These are phyloP conservation scores for Ilyonectria destructans DNA, from an alignment of 2,329 filamentous ascomycete genomes.

Conservation along the genomic window DNA sequence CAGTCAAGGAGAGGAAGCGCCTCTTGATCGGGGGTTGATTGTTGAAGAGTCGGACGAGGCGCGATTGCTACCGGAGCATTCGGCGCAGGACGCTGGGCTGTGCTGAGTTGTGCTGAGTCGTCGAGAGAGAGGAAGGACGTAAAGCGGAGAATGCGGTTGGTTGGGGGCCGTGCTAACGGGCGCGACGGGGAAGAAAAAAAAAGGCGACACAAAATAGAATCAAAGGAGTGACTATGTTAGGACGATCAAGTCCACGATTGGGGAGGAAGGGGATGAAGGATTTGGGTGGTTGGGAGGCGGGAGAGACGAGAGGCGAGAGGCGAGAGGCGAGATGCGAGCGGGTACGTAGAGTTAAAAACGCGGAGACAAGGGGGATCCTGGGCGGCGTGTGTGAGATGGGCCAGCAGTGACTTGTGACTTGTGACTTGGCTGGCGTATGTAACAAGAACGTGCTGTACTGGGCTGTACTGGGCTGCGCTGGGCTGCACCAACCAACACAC, in stretches of 20 bases:
- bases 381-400: conserved; percentile 23
- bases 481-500: background rate
- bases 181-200: conserved; percentile 33
- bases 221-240: conserved; percentile 45
- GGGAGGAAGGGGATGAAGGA: conserved; percentile 16
- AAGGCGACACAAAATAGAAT: conserved; percentile 31
- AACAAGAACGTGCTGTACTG: background rate
- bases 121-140: conserved; percentile 35
- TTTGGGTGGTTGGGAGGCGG: conserved; percentile 36
- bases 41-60: conserved; percentile 24
- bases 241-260: conserved; percentile 41
- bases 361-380: conserved; percentile 43
- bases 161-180: conserved; percentile 38
- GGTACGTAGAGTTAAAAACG: conserved; percentile 43
- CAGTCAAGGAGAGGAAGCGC: conserved; percentile 26
- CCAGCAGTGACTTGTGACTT: conserved; percentile 2
- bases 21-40: conserved; percentile 29
- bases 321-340: conserved; percentile 37
- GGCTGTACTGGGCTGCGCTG: background rate
- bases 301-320: conserved; percentile 31
- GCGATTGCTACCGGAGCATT: conserved; percentile 52
- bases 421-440: conserved; percentile 2
- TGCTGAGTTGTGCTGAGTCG: conserved; percentile 35
- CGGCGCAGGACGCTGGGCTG: conserved; percentile 39
- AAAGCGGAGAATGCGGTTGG: conserved; percentile 29